Evolutionary conservation across 345 rosid species (phyloP), one percentile per base, ranked within the genome.

Genomic region (Punica granatum): DNA sequence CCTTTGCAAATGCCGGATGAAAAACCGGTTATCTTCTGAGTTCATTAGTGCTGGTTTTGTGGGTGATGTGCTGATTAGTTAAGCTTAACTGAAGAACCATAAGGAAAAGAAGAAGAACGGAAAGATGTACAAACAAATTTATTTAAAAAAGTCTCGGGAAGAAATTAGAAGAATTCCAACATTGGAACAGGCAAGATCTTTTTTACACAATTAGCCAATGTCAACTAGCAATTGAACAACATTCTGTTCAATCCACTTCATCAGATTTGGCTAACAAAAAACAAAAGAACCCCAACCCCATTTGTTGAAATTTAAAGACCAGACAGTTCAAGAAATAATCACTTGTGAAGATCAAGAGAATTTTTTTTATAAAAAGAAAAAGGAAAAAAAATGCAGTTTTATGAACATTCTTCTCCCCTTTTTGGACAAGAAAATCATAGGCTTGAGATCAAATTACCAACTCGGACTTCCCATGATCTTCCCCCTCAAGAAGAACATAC

Each of bases 401-500:
- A 49, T 49, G 25, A 21, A 49, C 61, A 1, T 37, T 37, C 11
- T 37, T 37, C 11, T 37, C 41, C 11, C 5, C 41, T n/a, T n/a
- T n/a, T 4, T 37, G 41, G 11, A 37, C 11, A 5, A 37, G 11
- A 4, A 37, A 5, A 37, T 37, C 5, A 37, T 11, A 37, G n/a
- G n/a, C n/a, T 37, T 14, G 21, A 39, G 58, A 36, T 59, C 39
- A 72, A 64, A 34, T 15, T 39, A n/a, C 21, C 49, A 43, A 9
- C 30, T n/a, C n/a, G n/a, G n/a, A n/a, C n/a, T 49, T 54, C 6
- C 28, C 64, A 25, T 21, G 19, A 28, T 51, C 67, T 60, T 33
- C 70, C 28, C 77, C 63, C 34, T 56, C 66, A 11, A 63, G 66
- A 39, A 63, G 7, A 65, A 73, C 70, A 41, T 73, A 79, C 44